Percentiles rank a stretch among this genome's conserved stretches.
These are phyloP conservation scores for Anacardium occidentale DNA, from an alignment of 345 rosid genomes.

Conservation along the genomic window DNA sequence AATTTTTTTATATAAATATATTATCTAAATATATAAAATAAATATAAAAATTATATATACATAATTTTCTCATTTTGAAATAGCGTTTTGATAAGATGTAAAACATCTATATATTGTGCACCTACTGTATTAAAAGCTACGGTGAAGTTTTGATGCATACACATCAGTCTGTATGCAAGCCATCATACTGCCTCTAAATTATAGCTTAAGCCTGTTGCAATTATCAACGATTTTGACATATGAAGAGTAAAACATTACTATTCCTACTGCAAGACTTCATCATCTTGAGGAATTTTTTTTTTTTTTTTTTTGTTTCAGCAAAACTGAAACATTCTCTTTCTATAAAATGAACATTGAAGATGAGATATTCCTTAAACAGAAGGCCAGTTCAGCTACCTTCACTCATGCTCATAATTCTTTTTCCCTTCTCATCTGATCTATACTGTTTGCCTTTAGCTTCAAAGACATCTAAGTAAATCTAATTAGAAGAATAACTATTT, in stretches of 20 bases:
- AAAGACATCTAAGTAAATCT: neutral
- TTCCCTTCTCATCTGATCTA: neutral
- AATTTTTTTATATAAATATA: no score
- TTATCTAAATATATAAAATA: no score
- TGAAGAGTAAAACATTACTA: no score
- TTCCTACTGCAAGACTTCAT: neutral
- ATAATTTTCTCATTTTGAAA: no score
- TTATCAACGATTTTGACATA: no score
- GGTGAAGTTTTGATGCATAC: neutral
- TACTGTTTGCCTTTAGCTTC: constrained; percentile 1
- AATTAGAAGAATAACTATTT: neutral
- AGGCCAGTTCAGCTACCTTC: neutral
- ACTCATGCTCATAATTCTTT: neutral
- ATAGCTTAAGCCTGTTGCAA: no score
- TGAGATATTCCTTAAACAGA: no score
- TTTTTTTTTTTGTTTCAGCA: no score
- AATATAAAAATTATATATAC: no score
- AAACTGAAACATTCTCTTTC: constrained; percentile 13
- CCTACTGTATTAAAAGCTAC: neutral
- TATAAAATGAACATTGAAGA: neutral
- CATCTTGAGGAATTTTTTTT: no score
- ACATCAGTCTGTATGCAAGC: no score
- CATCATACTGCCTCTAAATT: no score
- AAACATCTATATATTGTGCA: neutral
- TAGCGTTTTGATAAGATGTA: neutral